Conservation (phyloP, 345 rosid species). For the Erodium maritimum region DNA sequence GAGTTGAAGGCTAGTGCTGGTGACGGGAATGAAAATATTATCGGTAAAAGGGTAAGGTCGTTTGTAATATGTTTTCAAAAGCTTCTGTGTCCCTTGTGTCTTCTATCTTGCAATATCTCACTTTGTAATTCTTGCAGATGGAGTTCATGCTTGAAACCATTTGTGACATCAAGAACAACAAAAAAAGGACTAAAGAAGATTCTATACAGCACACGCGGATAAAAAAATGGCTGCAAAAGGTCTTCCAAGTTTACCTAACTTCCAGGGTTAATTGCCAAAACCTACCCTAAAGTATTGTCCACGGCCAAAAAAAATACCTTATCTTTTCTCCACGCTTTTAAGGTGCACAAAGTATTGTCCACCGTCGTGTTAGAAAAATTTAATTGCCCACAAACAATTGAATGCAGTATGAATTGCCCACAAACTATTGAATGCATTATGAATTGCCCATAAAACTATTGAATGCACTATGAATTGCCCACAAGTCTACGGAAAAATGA, state of each 20-base stretch:
- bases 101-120: slow-evolving; percentile 5
- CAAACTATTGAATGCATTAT: too few relatives aligned
- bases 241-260: slow-evolving; percentile 11
- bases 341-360: too few relatives aligned
- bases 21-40: slow-evolving; percentile 29
- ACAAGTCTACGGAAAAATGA: too few relatives aligned
- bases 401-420: too few relatives aligned
- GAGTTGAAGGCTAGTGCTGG: slow-evolving; percentile 49
- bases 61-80: not conserved
- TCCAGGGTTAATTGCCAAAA: too few relatives aligned
- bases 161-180: slow-evolving; percentile 85
- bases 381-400: too few relatives aligned
- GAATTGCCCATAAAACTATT: too few relatives aligned
- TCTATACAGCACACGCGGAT: slow-evolving; percentile 51
- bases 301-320: too few relatives aligned
- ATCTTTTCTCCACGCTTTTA: too few relatives aligned
- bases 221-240: slow-evolving; percentile 95
- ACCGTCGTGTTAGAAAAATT: too few relatives aligned
- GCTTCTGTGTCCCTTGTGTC: not conserved
- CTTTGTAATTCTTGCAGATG: slow-evolving; percentile 42
- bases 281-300: too few relatives aligned
- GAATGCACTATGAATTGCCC: too few relatives aligned
- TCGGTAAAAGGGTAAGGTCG: slow-evolving; percentile 44
- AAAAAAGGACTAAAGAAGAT: slow-evolving; percentile 65
- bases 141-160: slow-evolving; percentile 93